phyloP scores from a whole-genome alignment of 2,329 filamentous ascomycete species.

The Myriosclerotinia curreyana region DNA sequence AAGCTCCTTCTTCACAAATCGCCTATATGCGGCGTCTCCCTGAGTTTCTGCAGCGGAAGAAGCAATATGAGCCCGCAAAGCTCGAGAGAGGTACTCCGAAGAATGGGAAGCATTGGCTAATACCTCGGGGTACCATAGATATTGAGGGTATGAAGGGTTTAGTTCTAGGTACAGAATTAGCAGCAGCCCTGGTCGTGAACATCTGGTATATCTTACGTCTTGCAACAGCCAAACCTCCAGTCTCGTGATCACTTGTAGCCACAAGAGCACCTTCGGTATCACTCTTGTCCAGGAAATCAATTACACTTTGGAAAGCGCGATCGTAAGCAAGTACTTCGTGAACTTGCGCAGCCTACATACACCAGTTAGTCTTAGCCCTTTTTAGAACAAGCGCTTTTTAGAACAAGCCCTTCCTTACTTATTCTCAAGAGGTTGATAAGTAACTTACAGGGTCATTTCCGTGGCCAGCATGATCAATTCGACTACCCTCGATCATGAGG shows the following conservation, averaged over 20 bases:
- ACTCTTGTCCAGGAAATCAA: constrained; percentile 78
- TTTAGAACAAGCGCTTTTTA: no score
- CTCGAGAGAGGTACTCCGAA: constrained; percentile 64
- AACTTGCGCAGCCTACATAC: constrained; percentile 60
- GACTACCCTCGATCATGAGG: constrained; percentile 94
- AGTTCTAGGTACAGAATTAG: constrained; percentile 46
- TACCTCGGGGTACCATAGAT: constrained; percentile 77
- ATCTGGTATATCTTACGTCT: constrained; percentile 54
- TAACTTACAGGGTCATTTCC: constrained; percentile 65
- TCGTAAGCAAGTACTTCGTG: constrained; percentile 96
- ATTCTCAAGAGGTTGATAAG: neutral
- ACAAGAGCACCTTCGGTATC: constrained; percentile 76
- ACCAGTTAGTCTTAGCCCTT: constrained; percentile 3
- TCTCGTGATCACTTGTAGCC: constrained; percentile 93
- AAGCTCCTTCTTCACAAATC: constrained; percentile 67
- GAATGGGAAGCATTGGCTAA: constrained; percentile 77
- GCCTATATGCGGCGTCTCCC: constrained; percentile 42
- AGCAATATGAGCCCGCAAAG: constrained; percentile 59
- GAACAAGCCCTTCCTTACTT: neutral
- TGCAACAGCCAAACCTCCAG: constrained; percentile 80
- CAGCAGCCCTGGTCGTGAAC: neutral
- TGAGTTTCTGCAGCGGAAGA: constrained; percentile 17
- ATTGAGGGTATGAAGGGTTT: constrained; percentile 60
- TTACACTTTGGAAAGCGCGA: constrained; percentile 73
- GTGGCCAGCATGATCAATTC: constrained; percentile 93